phyloP scores from a whole-genome alignment of 371 early-diverging fungal genomes.

The Fennellomyces sp. region DNA sequence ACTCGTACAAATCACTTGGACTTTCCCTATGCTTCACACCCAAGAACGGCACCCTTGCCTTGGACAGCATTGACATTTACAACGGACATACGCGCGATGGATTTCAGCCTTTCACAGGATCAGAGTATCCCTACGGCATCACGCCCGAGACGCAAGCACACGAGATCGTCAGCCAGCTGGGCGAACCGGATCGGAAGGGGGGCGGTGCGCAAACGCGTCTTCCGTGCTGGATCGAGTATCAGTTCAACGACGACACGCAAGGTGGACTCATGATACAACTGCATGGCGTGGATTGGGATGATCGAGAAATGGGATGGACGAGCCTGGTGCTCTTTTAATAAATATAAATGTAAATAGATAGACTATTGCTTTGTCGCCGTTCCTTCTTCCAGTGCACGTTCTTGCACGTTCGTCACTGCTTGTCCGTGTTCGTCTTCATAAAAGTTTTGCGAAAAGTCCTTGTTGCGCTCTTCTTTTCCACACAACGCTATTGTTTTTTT shows the following conservation, averaged over 20 bases:
- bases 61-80: conserved; percentile 48
- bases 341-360: not conserved
- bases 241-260: conserved; percentile 26
- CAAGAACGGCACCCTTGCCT: not conserved
- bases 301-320: conserved; percentile 55
- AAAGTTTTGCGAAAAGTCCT: too few relatives aligned
- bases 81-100: conserved; percentile 47
- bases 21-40: conserved; percentile 43
- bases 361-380: too few relatives aligned
- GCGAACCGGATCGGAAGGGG: conserved; percentile 54
- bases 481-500: not conserved
- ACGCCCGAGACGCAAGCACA: conserved; percentile 33
- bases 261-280: conserved; percentile 44
- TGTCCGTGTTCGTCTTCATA: too few relatives aligned
- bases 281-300: conserved; percentile 55
- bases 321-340: conserved; percentile 9
- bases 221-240: conserved; percentile 56
- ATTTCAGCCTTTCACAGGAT: conserved; percentile 25
- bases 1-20: conserved; percentile 41
- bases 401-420: too few relatives aligned
- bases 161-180: conserved; percentile 43
- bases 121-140: conserved; percentile 21
- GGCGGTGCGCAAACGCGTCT: conserved; percentile 44
- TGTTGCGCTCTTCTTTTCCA: not conserved
- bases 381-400: too few relatives aligned